phyloP scores from a whole-genome alignment of 331 rosid genomes.

The Pyrus hybrid region DNA sequence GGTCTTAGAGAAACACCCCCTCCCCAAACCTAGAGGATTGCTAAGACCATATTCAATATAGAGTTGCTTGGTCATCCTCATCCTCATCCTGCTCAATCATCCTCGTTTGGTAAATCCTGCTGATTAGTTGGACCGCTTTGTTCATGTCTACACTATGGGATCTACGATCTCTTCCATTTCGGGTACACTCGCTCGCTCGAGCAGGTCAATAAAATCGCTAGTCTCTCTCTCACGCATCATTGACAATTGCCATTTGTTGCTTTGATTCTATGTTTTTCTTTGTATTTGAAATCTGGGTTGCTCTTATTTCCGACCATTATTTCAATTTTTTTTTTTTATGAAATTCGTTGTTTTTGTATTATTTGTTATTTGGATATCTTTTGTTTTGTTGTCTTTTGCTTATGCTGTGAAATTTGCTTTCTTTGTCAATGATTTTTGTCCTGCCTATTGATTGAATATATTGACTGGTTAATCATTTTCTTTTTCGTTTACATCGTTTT shows the following conservation, averaged over 20 bases:
- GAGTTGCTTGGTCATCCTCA: no score
- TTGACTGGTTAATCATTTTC: no score
- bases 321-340: not conserved
- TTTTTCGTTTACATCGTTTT: not conserved
- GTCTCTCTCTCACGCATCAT: not conserved
- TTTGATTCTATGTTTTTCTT: not conserved
- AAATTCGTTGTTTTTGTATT: not conserved
- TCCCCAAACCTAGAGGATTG: no score
- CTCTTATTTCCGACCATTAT: not conserved
- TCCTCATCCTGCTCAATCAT: no score
- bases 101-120: not conserved
- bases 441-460: no score
- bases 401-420: not conserved
- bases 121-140: slow-evolving; percentile 32
- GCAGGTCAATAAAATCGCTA: slow-evolving; percentile 78
- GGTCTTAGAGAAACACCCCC: no score
- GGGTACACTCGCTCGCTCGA: slow-evolving; percentile 93
- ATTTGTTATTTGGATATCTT: not conserved
- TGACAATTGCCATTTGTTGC: not conserved
- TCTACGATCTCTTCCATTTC: slow-evolving; percentile 95
- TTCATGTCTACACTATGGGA: slow-evolving; percentile 82
- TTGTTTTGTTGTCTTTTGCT: not conserved
- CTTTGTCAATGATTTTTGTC: not conserved
- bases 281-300: not conserved
- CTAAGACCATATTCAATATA: no score